A percentile compares a stretch with the other conserved stretches of the same genome.
Evolutionary conservation across 768 basidiomycete species (phyloP).

Genomic region (Lentinula sp.): DNA sequence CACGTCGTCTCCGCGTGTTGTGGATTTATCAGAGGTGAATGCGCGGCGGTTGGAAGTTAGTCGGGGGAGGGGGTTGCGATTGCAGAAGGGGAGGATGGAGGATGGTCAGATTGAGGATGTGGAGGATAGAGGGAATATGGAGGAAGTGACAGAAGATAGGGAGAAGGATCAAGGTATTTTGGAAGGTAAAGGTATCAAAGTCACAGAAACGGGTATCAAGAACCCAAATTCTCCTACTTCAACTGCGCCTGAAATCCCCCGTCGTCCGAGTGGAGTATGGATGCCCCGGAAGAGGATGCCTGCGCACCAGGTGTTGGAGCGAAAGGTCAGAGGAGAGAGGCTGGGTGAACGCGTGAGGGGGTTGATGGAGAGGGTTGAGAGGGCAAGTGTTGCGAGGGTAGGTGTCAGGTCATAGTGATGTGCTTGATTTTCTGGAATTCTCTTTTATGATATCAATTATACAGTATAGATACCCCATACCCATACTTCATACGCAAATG

Average conservation of each 20-base stretch:
- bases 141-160: background rate
- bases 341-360: constrained; percentile 66
- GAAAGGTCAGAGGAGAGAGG: constrained; percentile 70
- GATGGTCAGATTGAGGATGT: constrained; percentile 19
- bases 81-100: constrained; percentile 8
- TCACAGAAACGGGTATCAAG: background rate
- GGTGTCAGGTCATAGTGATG: background rate
- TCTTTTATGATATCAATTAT: no score
- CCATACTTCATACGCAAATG: no score
- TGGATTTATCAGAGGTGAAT: constrained; percentile 70
- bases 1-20: constrained; percentile 76
- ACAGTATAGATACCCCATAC: no score
- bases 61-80: constrained; percentile 15
- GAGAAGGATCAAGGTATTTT: background rate
- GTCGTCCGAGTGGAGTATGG: constrained; percentile 41
- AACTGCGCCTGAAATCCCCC: background rate
- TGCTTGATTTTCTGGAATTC: no score
- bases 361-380: constrained; percentile 59
- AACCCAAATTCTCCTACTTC: background rate
- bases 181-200: background rate
- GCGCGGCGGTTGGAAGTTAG: constrained; percentile 45
- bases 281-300: constrained; percentile 76
- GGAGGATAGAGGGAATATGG: background rate
- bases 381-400: background rate
- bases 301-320: constrained; percentile 73